A percentile compares a stretch with the other conserved stretches of the same genome.
Conservation (phyloP, 495 filamentous ascomycete species). For the Daldinia loculata region DNA sequence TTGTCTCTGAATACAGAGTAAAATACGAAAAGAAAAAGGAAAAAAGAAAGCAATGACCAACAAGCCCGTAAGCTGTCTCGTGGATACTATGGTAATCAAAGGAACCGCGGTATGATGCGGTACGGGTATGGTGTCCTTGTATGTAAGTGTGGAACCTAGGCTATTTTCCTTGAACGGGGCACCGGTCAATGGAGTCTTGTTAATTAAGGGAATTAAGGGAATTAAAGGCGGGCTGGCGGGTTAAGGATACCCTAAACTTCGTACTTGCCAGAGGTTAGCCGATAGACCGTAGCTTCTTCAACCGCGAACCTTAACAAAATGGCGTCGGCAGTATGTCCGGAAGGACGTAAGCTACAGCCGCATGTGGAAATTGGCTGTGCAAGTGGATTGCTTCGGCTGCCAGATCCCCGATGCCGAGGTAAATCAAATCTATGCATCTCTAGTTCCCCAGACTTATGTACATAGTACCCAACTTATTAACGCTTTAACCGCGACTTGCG, state of each 20-base stretch:
- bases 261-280: conserved; percentile 9
- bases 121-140: conserved; percentile 11
- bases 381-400: conserved; percentile 28
- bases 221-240: conserved; percentile 4
- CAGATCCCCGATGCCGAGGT: conserved; percentile 46
- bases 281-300: conserved; percentile 17
- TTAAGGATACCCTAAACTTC: background rate
- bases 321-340: conserved; percentile 11
- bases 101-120: conserved; percentile 41
- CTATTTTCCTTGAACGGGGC: conserved; percentile 26
- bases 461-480: too few species aligned
- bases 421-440: conserved; percentile 19
- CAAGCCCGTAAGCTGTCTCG: conserved; percentile 12
- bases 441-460: conserved; percentile 5
- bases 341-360: conserved; percentile 2
- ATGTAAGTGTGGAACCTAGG: conserved; percentile 36
- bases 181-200: background rate
- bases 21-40: conserved; percentile 18
- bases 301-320: conserved; percentile 1
- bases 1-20: conserved; percentile 32
- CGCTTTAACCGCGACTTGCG: conserved; percentile 17
- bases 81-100: conserved; percentile 18
- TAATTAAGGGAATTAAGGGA: background rate
- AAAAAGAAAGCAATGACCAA: conserved; percentile 28
- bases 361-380: conserved; percentile 2